Conservation (phyloP, 192 early-diverging fungal species). For the Allomyces javanicus region DNA sequence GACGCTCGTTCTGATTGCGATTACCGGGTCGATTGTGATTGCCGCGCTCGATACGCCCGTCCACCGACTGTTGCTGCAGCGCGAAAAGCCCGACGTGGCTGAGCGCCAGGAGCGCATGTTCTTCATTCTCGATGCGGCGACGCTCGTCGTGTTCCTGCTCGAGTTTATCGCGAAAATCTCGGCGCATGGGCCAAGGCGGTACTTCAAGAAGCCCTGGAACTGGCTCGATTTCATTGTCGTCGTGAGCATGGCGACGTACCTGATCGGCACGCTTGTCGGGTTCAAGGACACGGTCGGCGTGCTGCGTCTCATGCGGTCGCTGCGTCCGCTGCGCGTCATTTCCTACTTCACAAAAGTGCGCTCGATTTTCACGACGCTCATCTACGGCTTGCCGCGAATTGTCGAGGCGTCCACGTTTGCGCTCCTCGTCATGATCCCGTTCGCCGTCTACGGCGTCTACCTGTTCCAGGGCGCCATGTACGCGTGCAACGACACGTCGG, state of each 20-base stretch:
- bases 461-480: background rate
- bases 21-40: background rate
- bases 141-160: background rate
- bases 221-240: background rate
- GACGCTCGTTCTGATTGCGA: too few species aligned
- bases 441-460: background rate
- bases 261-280: background rate
- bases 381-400: background rate
- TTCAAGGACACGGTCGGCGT: background rate
- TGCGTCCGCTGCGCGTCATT: background rate
- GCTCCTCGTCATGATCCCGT: background rate
- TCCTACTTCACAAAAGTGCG: background rate
- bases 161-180: background rate
- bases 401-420: background rate
- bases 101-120: background rate
- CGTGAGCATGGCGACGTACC: background rate
- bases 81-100: too few species aligned
- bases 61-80: background rate
- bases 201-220: background rate
- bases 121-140: too few species aligned
- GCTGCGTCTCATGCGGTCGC: background rate
- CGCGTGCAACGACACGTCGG: background rate
- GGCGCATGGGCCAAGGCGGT: background rate
- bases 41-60: background rate
- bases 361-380: background rate